Conservation (phyloP, 768 basidiomycete species). For the Leccinum subtestaceum region DNA sequence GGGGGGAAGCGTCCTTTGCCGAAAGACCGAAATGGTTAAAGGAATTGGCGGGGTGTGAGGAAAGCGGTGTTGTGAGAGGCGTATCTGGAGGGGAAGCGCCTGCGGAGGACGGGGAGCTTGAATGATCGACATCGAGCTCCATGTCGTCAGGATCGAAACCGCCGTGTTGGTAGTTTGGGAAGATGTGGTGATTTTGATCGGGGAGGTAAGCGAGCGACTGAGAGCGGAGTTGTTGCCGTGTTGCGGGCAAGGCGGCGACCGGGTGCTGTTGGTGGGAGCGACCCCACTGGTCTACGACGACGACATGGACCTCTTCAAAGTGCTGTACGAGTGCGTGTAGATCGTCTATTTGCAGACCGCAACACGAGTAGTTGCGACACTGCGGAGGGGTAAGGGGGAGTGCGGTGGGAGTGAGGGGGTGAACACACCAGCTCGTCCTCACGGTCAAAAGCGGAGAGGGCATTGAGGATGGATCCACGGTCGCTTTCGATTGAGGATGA, state of each 20-base stretch:
- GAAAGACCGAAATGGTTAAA: conserved; percentile 32
- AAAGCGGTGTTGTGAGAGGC: conserved; percentile 42
- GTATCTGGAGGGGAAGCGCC: conserved; percentile 41
- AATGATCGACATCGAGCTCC: conserved; percentile 69
- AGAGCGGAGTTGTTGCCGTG: conserved; percentile 30
- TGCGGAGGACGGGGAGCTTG: conserved; percentile 49
- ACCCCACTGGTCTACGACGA: conserved; percentile 54
- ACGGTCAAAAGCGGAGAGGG: conserved; percentile 60
- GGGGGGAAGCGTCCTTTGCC: conserved; percentile 27
- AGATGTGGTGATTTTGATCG: conserved; percentile 26
- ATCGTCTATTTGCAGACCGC: conserved; percentile 73
- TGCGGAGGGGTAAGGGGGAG: conserved; percentile 22
- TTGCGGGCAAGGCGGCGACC: conserved; percentile 33
- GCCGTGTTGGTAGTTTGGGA: conserved; percentile 33
- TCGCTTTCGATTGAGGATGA: conserved; percentile 61
- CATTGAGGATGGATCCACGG: conserved; percentile 57
- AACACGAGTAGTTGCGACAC: conserved; percentile 90
- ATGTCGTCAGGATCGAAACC: conserved; percentile 76
- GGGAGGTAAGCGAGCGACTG: conserved; percentile 31
- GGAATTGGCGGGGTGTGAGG: conserved; percentile 33
- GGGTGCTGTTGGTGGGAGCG: conserved; percentile 34
- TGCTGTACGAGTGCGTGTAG: conserved; percentile 87
- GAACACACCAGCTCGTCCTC: conserved; percentile 70
- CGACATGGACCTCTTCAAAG: conserved; percentile 87
- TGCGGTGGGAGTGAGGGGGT: not conserved